Evolutionary conservation across 805 yeast species (phyloP).

Genomic region (Candida nemodendra): DNA sequence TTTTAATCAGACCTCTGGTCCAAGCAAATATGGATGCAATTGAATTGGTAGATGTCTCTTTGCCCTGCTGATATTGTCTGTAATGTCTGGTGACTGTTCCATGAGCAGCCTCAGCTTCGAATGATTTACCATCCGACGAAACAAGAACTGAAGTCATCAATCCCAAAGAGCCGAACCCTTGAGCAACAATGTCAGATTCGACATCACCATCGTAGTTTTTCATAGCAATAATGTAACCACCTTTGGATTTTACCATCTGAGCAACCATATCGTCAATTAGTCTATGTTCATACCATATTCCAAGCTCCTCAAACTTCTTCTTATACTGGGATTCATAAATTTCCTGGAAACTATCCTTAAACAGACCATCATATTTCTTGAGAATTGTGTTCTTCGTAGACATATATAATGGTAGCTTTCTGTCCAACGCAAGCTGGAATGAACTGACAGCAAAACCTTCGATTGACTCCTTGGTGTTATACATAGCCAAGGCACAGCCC

Average conservation of each 20-base stretch:
- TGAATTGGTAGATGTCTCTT: conserved; percentile 95
- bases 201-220: conserved; percentile 99
- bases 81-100: conserved; percentile 98
- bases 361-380: conserved; percentile 91
- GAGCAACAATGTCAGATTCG: conserved; percentile 94
- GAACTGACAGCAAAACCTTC: conserved; percentile 90
- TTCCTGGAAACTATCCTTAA: conserved; percentile 88
- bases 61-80: conserved; percentile 94
- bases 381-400: conserved; percentile 94
- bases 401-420: conserved; percentile 77
- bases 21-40: conserved; percentile 97
- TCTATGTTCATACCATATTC: conserved; percentile 97
- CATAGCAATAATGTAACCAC: conserved; percentile 94
- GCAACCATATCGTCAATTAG: conserved; percentile 98
- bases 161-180: conserved; percentile 96
- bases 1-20: conserved; percentile 90
- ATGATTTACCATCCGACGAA: conserved; percentile 95
- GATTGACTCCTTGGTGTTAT: conserved; percentile 91
- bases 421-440: conserved; percentile 79
- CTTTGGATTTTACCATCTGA: conserved; percentile 93
- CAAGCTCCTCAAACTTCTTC: conserved; percentile 65
- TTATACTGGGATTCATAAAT: conserved; percentile 72
- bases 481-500: conserved; percentile 90
- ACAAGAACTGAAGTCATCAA: conserved; percentile 96
- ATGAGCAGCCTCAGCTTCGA: conserved; percentile 98